These are phyloP conservation scores for Vitis rotundifolia DNA, from an alignment of 164 flowering plant genomes.

Conservation along the genomic window DNA sequence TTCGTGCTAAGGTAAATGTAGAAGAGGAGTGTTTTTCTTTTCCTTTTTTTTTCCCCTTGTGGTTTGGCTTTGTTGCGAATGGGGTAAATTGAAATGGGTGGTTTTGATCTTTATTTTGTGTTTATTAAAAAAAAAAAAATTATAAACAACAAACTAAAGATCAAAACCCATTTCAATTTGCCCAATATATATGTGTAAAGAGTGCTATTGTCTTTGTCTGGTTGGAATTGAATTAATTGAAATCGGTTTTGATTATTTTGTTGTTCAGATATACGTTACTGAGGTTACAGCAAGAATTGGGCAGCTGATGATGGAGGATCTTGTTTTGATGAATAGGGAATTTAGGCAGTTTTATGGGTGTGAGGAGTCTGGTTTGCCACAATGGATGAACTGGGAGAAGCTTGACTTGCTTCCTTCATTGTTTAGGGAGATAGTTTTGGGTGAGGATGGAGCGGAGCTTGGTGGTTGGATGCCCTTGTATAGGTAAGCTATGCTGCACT, in stretches of 20 bases:
- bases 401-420: slow-evolving; percentile 55
- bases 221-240: too few relatives aligned
- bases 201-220: too few relatives aligned
- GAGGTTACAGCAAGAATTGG: slow-evolving; percentile 75
- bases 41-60: too few relatives aligned
- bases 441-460: slow-evolving; percentile 57
- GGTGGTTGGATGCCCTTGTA: slow-evolving; percentile 82
- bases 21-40: not conserved
- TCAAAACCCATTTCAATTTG: too few relatives aligned
- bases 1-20: slow-evolving; percentile 66
- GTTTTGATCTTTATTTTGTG: not conserved
- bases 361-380: slow-evolving; percentile 42
- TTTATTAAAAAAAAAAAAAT: too few relatives aligned
- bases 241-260: slow-evolving; percentile 6
- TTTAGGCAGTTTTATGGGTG: slow-evolving; percentile 74
- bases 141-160: too few relatives aligned
- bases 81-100: not conserved
- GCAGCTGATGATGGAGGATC: slow-evolving; percentile 84
- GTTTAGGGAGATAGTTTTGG: slow-evolving; percentile 49
- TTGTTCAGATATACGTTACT: slow-evolving; percentile 70
- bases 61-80: too few relatives aligned
- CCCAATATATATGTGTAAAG: too few relatives aligned
- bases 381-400: slow-evolving; percentile 76
- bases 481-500: slow-evolving; percentile 43
- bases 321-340: slow-evolving; percentile 79